phyloP scores from a whole-genome alignment of 192 early-diverging fungal species.

The Paraglomus occultum region DNA sequence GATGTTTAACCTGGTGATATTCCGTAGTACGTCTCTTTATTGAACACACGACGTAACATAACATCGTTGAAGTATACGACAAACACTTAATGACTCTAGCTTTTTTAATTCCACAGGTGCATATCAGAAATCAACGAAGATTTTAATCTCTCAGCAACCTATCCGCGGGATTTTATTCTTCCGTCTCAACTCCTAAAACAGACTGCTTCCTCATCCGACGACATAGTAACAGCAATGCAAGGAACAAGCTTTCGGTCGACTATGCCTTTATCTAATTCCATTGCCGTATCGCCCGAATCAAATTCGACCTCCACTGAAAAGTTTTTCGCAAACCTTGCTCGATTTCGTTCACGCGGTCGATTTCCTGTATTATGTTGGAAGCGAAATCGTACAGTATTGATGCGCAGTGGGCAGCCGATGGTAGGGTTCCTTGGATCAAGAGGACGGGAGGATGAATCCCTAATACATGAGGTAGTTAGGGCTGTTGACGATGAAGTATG shows the following conservation, averaged over 20 bases:
- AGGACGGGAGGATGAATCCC: slow-evolving; percentile 40
- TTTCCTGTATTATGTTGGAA: slow-evolving; percentile 47
- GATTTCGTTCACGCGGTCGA: slow-evolving; percentile 36
- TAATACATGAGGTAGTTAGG: slow-evolving; percentile 37
- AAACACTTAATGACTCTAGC: too few species aligned
- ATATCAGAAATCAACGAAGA: slow-evolving; percentile 35
- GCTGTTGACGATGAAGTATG: slow-evolving; percentile 31
- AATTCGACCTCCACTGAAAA: neutral
- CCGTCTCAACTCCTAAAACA: slow-evolving; percentile 32
- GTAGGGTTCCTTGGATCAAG: slow-evolving; percentile 40
- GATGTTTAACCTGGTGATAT: neutral
- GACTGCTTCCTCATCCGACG: neutral
- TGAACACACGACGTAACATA: neutral
- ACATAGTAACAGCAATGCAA: neutral
- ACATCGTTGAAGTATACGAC: neutral
- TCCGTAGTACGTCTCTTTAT: too few species aligned
- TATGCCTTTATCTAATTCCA: neutral
- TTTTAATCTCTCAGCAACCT: slow-evolving; percentile 41
- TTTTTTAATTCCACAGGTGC: slow-evolving; percentile 28
- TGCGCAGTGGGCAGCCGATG: slow-evolving; percentile 47
- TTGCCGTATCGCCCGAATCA: neutral
- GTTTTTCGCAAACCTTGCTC: slow-evolving; percentile 33
- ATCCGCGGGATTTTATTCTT: slow-evolving; percentile 41
- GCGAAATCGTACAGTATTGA: slow-evolving; percentile 35
- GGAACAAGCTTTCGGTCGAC: slow-evolving; percentile 2